Evolutionary conservation across 345 rosid species (phyloP).

Genomic region (Fremontodendron californicum): DNA sequence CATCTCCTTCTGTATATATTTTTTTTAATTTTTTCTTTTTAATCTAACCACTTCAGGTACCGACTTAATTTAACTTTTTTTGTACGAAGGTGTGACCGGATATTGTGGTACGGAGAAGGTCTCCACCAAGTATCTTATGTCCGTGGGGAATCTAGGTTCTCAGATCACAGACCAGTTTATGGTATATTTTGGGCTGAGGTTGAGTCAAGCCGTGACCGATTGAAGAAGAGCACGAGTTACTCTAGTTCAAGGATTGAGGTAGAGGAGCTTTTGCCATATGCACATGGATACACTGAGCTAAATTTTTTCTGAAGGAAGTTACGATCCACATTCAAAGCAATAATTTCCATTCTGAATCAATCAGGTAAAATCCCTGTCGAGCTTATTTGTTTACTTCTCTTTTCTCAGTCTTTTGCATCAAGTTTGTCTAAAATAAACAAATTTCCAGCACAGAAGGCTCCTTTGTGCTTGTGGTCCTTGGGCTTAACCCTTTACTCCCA

Average conservation of each 20-base stretch:
- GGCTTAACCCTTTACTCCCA: neutral
- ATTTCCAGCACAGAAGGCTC: neutral
- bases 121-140: constrained; percentile 84
- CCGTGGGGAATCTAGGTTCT: constrained; percentile 90
- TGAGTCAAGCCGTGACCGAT: constrained; percentile 64
- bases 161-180: constrained; percentile 97
- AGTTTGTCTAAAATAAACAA: constrained; percentile 1
- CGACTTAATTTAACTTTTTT: constrained; percentile 19
- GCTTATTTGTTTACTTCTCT: constrained; percentile 9
- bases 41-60: constrained; percentile 4
- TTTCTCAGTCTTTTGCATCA: constrained; percentile 14
- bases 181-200: constrained; percentile 93
- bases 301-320: constrained; percentile 62
- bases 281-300: constrained; percentile 89
- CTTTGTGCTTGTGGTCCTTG: constrained; percentile 39
- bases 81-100: constrained; percentile 80
- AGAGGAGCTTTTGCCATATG: constrained; percentile 90
- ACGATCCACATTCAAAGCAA: constrained; percentile 4
- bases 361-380: constrained; percentile 17
- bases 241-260: constrained; percentile 75
- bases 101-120: constrained; percentile 95
- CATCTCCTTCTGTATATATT: neutral
- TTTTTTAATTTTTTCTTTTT: neutral
- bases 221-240: constrained; percentile 70
- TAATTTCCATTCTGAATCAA: constrained; percentile 18